Evolutionary conservation across 805 yeast genomes (phyloP).

Genomic region (Suhomyces vadensis): DNA sequence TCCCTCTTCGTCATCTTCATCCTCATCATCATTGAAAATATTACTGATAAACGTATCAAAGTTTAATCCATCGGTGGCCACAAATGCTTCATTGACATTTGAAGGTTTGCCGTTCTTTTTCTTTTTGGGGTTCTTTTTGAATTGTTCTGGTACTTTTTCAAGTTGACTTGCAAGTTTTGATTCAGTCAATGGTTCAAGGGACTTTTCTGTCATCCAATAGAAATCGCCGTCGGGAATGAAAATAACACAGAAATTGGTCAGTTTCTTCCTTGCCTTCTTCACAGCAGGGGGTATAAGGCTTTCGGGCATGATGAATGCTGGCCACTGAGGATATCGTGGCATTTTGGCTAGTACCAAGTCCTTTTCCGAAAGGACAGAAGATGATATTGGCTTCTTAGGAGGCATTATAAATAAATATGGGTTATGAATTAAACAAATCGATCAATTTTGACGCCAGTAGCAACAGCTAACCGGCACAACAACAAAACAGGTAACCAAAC

Average conservation of each 20-base stretch:
- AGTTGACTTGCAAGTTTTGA: conserved; percentile 32
- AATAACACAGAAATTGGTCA: conserved; percentile 41
- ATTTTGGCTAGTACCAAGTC: conserved; percentile 47
- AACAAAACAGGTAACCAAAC: conserved; percentile 1
- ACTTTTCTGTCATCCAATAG: conserved; percentile 45
- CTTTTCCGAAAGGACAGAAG: conserved; percentile 27
- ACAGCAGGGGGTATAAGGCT: conserved; percentile 38
- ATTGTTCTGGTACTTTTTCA: conserved; percentile 28
- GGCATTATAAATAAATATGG: conserved; percentile 27
- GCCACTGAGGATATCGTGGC: conserved; percentile 51
- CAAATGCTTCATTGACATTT: conserved; percentile 38
- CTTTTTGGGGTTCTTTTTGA: conserved; percentile 20
- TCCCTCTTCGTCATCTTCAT: conserved; percentile 24
- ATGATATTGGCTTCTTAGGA: conserved; percentile 26
- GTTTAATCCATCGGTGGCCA: conserved; percentile 37
- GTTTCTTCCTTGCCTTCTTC: conserved; percentile 35
- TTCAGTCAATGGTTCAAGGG: conserved; percentile 31
- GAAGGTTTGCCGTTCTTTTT: conserved; percentile 28
- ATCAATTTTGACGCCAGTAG: neutral
- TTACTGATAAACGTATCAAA: conserved; percentile 39
- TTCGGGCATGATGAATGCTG: conserved; percentile 47
- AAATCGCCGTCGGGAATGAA: conserved; percentile 49
- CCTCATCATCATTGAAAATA: conserved; percentile 23
- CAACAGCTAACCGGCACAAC: conserved; percentile 2
- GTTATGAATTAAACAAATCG: neutral